Evolutionary conservation across 306 rosid genomes (phyloP), one percentile per base, ranked within the genome.

Genomic region (Lathyrus aphaca): DNA sequence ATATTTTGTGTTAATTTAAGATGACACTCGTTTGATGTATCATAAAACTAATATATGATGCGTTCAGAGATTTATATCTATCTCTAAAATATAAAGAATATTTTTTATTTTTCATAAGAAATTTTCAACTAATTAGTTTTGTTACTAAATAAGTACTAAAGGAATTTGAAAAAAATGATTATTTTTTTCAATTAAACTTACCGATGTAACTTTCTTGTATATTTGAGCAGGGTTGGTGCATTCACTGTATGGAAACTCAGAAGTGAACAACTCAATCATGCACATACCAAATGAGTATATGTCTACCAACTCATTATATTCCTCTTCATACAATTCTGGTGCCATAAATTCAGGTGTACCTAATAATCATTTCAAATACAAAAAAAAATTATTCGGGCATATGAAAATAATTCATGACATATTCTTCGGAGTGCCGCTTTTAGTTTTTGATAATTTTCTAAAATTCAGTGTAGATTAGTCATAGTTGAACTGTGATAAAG

Each of bases 341-440:
- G 98, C 97, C 98, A 93, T 90, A 60, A 90, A 93, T 65, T 93
- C 96, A 0, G 98, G 98, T 44, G 98, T 88, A 17, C 98, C 96
- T 92, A 76, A 44, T 32, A 6, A 9, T 23, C 53, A 56, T 6
- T 56, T 13, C 1, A 43, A 49, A 7, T 1, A 12, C 4, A 38
- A 3, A 10, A 44, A 12, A 25, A 25, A 3, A 25, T 0, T 3
- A 25, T 25, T 2, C 2, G 4, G 3, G 4, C 29, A 25, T 25
- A 35, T 43, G 8, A 12, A 12, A 43, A 43, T 43, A 43, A 5
- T 0, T 13, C 6, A n/a, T 15, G 53, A 6, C 4, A 35, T 35
- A 7, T 7, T 35, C 10, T 1, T 35, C 38, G 6, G 1, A 5
- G 5, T 1, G 8, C 6, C 1, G 8, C 1, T 5, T 30, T 30